A percentile compares a stretch with the other conserved stretches of the same genome.
These are phyloP conservation scores for Eremochloa ophiuroides DNA, from an alignment of 176 grass and related monocot species.

Conservation along the genomic window DNA sequence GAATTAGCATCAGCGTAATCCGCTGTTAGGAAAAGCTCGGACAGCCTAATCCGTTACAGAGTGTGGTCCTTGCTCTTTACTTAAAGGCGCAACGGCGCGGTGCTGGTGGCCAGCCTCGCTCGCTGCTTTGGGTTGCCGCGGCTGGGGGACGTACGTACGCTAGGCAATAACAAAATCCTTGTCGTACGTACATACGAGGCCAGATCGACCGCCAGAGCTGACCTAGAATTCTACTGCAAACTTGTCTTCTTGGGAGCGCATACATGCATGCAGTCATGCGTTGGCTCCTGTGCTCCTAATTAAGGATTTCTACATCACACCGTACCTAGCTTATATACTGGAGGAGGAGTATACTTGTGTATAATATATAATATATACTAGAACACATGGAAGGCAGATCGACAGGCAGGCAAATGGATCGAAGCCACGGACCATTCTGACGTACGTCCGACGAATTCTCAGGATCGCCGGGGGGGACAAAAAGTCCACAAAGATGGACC, in stretches of 20 bases:
- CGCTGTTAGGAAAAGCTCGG: not conserved
- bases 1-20: not conserved
- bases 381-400: not conserved
- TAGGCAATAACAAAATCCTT: not conserved
- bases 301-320: too few relatives aligned
- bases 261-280: too few relatives aligned
- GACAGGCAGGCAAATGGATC: not conserved
- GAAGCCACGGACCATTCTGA: not conserved
- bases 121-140: conserved; percentile 22
- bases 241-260: not conserved
- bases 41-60: conserved; percentile 11
- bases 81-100: conserved; percentile 14
- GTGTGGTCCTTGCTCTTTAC: conserved; percentile 41
- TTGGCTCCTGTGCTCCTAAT: not conserved
- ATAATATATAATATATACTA: too few relatives aligned
- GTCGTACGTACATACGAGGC: not conserved
- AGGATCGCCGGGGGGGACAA: not conserved
- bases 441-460: not conserved
- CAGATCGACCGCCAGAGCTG: not conserved
- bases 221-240: not conserved
- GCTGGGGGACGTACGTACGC: not conserved
- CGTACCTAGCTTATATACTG: too few relatives aligned
- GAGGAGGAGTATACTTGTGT: too few relatives aligned
- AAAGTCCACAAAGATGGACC: conserved; percentile 7
- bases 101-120: not conserved